Conservation (phyloP, 2,329 filamentous ascomycete genomes). For the Seiridium unicorne region DNA sequence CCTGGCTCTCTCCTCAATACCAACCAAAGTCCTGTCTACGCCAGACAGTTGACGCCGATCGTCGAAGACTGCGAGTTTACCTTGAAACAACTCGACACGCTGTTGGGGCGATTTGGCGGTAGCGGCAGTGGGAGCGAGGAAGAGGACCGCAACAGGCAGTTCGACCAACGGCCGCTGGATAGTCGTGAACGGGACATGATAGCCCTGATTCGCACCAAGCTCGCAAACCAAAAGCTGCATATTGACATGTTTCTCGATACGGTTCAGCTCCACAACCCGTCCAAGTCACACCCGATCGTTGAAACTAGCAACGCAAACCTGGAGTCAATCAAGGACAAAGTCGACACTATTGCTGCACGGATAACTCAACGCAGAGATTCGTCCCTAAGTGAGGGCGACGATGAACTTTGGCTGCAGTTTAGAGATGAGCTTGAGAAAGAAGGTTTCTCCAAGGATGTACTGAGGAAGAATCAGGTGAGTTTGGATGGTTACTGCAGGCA, state of each 20-base stretch:
- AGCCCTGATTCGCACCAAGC: slow-evolving; percentile 40
- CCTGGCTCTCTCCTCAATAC: slow-evolving; percentile 53
- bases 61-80: slow-evolving; percentile 55
- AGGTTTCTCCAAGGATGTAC: slow-evolving; percentile 54
- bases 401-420: slow-evolving; percentile 58
- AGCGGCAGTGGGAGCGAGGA: slow-evolving; percentile 16
- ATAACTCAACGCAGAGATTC: slow-evolving; percentile 44
- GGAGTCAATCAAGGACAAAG: slow-evolving; percentile 58
- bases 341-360: slow-evolving; percentile 54
- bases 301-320: slow-evolving; percentile 40
- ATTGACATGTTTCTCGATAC: slow-evolving; percentile 58
- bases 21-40: slow-evolving; percentile 38
- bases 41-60: slow-evolving; percentile 48
- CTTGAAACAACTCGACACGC: slow-evolving; percentile 51
- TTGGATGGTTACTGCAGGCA: slow-evolving; percentile 1
- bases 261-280: slow-evolving; percentile 50
- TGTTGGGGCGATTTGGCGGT: slow-evolving; percentile 46
- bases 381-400: slow-evolving; percentile 39
- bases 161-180: slow-evolving; percentile 23
- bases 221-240: slow-evolving; percentile 50
- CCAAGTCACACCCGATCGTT: slow-evolving; percentile 33
- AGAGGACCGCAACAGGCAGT: slow-evolving; percentile 15
- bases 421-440: slow-evolving; percentile 55
- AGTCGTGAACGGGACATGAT: slow-evolving; percentile 38
- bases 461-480: slow-evolving; percentile 57